Evolutionary conservation across 2,329 filamentous ascomycete species (phyloP), one percentile per base, ranked within the genome.

Genomic region (Lachnellula cervina): DNA sequence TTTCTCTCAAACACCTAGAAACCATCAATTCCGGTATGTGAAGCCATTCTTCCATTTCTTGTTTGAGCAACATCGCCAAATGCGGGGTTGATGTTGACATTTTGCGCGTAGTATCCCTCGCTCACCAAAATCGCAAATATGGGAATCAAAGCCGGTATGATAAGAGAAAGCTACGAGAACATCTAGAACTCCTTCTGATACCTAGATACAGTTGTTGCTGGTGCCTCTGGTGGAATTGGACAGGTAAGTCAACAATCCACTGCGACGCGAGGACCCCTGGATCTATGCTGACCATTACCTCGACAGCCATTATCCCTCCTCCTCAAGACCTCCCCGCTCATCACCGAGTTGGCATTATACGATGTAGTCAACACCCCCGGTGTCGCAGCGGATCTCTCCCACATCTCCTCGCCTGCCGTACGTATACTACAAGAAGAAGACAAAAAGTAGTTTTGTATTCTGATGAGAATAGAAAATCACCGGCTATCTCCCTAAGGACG

Each of bases 341-440:
- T 99, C 69, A 88, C 93, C 70, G 90, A 97, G 80, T 89, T 99
- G 69, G 82, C 91, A 59, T 89, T 99, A 68, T 99, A 97, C 81
- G 94, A 99, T 96, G 92, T 99, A 65, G 93, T 97, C 76, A 97
- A 97, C 83, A 95, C 91, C 50, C 92, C 91, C 68, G 94, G 94
- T 76, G 94, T 99, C 71, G 90, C 92, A 64, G 86, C 93, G 70
- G 94, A 99, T 74, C 86, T 99, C 59, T 97, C 92, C 59, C 94
- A 99, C 82, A 97, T 99, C 77, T 96, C 93, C 58, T 90, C 91
- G 60, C 82, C 83, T 67, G 93, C 94, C 64, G 84, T 87, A 81
- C 63, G 89, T 86, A 58, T 44, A 51, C 21, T 19, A 43, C 5
- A 13, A 25, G 40, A 49, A 25, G 17, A 50, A 73, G 73, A 79